phyloP scores from a whole-genome alignment of 306 rosid genomes.

The Datisca glomerata region DNA sequence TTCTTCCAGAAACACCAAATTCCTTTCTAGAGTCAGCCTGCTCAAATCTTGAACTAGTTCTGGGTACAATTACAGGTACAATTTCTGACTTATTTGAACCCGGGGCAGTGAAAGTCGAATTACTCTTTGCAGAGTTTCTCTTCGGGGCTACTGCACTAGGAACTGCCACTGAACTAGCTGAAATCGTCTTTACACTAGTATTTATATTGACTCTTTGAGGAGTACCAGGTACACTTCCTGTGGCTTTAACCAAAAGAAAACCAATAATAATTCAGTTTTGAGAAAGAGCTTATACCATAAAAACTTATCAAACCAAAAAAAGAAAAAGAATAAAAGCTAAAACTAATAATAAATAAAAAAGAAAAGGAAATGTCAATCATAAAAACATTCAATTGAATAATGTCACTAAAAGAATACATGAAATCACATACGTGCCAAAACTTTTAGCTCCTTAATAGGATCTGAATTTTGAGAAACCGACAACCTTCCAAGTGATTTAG shows the following conservation, averaged over 20 bases:
- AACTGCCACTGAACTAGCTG: constrained; percentile 48
- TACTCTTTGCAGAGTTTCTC: constrained; percentile 52
- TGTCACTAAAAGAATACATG: not conserved
- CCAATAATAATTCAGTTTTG: constrained; percentile 12
- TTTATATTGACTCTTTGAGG: constrained; percentile 68
- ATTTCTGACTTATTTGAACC: constrained; percentile 57
- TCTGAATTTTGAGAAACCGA: constrained; percentile 90
- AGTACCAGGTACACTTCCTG: constrained; percentile 84
- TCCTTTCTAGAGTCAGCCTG: constrained; percentile 74
- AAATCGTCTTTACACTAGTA: constrained; percentile 46
- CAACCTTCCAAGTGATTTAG: constrained; percentile 78
- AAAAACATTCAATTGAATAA: too few relatives aligned
- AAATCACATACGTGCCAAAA: constrained; percentile 56
- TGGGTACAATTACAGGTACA: constrained; percentile 84
- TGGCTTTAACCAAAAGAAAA: constrained; percentile 49
- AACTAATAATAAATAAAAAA: constrained; percentile 7
- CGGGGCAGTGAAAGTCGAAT: constrained; percentile 38
- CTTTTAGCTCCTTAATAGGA: constrained; percentile 62
- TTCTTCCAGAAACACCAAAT: constrained; percentile 50
- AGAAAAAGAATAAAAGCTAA: constrained; percentile 3
- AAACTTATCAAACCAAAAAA: not conserved
- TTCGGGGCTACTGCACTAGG: constrained; percentile 45
- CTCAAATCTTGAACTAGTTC: constrained; percentile 62
- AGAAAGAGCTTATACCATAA: constrained; percentile 4
- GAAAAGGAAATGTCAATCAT: constrained; percentile 4